Evolutionary conservation across 768 basidiomycete species (phyloP).

Genomic region (Terana coerulea): DNA sequence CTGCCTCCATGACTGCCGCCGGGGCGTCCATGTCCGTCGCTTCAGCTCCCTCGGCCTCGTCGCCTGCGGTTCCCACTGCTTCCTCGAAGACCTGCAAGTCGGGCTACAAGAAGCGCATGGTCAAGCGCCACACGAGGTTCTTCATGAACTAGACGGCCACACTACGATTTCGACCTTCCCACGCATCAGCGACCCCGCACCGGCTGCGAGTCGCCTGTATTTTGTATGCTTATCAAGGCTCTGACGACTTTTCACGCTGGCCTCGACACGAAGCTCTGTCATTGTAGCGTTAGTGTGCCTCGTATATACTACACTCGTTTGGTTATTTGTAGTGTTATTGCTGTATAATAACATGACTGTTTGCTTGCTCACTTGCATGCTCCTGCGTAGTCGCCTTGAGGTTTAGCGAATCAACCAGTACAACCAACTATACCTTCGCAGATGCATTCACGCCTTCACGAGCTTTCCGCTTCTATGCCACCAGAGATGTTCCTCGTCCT

Average conservation of each 20-base stretch:
- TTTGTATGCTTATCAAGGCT: too few relatives aligned
- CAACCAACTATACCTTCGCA: neutral
- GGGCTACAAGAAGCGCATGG: neutral
- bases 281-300: too few relatives aligned
- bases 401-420: neutral
- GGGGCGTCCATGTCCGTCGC: neutral
- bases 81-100: neutral
- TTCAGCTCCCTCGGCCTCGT: neutral
- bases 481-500: conserved; percentile 2
- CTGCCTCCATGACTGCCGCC: neutral
- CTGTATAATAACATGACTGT: too few relatives aligned
- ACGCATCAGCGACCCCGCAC: too few relatives aligned
- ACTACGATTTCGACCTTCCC: too few relatives aligned
- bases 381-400: too few relatives aligned
- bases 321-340: too few relatives aligned
- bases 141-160: neutral
- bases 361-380: too few relatives aligned
- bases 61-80: neutral
- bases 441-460: conserved; percentile 4
- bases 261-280: too few relatives aligned
- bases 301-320: too few relatives aligned
- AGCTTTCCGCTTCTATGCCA: conserved; percentile 8
- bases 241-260: too few relatives aligned
- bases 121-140: neutral
- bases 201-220: too few relatives aligned